Evolutionary conservation across 2,329 filamentous ascomycete species (phyloP), one percentile per base, ranked within the genome.

Genomic region (Claviceps sp.): DNA sequence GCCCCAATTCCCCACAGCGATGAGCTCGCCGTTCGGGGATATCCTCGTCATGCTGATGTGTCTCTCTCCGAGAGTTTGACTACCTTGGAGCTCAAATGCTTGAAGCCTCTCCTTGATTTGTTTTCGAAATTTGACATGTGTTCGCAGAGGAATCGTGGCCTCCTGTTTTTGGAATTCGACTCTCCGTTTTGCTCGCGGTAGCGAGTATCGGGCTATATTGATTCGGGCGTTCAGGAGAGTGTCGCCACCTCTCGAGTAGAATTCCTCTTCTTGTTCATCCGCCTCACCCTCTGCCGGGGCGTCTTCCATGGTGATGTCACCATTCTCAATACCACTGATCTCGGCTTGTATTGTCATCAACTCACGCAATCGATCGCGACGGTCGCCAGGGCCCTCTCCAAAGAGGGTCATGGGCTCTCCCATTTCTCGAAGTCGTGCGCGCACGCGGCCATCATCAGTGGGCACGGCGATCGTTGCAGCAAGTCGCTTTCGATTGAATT

Each of bases 391-490:
- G 0, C 87, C 88, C 70, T 98, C 93, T 54, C 90, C 93, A 58
- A 98, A 98, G 0, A 97, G 75, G 0, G 91, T 98, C 52, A 97
- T 82, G 11, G 93, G 93, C 64, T 98, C 87, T n/a, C 87, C 89
- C 57, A 95, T 76, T 61, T 93, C 85, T 58, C 93, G 82, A 54
- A 97, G 77, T 58, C 81, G 82, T 40, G 82, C 75, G 55, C 89
- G 86, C 47, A 98, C 90, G 61, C 87, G 82, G 56, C 79, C 83
- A 73, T 98, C 93, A 65, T 96, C 90, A 51, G 94, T 98, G 0
- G 91, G 93, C 3, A 98, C 93, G 13, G 87, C 85, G 60, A 97
- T 87, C 11, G 86, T 85, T 17, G 89, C 89, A 11, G 89, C 90
- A 62, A 89, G 80, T 62, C 89, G 82, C 69, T 95, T 96, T 56